Evolutionary conservation across 163 green algal species (phyloP).

Genomic region (Chlorella variabilis): DNA sequence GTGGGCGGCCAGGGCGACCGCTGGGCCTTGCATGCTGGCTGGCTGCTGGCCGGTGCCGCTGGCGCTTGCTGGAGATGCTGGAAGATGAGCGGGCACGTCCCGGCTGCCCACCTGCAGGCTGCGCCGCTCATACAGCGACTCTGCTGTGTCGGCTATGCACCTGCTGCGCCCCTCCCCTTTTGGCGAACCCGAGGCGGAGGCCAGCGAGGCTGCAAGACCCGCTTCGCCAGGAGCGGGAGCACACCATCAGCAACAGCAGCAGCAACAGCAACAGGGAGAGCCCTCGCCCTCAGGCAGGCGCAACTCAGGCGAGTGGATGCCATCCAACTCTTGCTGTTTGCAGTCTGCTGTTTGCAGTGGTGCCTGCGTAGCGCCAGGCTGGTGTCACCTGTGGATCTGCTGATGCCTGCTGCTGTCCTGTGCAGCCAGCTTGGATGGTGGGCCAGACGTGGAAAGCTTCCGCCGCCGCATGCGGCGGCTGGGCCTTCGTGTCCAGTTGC

Average conservation of each 20-base stretch:
- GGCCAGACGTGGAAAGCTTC: background rate
- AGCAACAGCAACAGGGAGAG: background rate
- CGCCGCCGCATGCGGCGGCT: background rate
- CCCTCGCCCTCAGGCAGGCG: too few species aligned
- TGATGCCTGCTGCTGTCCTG: background rate
- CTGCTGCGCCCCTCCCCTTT: background rate
- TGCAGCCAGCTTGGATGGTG: constrained; percentile 8
- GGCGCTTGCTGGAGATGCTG: background rate
- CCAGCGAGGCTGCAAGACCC: background rate
- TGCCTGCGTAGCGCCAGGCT: too few species aligned
- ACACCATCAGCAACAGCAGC: background rate
- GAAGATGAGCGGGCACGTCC: background rate
- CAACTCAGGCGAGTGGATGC: too few species aligned
- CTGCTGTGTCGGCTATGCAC: background rate
- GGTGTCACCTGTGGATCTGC: too few species aligned
- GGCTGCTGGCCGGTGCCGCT: background rate
- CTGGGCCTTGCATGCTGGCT: background rate
- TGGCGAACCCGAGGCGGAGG: background rate
- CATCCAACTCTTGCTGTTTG: too few species aligned
- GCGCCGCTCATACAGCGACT: background rate
- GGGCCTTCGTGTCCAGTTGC: background rate
- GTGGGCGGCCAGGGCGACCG: background rate
- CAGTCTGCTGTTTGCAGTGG: too few species aligned
- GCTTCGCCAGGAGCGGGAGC: background rate
- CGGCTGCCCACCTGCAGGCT: background rate